Percentiles rank a stretch among this genome's conserved stretches.
Conservation (phyloP, 192 early-diverging fungal species). For the Entophlyctis luteolus region DNA sequence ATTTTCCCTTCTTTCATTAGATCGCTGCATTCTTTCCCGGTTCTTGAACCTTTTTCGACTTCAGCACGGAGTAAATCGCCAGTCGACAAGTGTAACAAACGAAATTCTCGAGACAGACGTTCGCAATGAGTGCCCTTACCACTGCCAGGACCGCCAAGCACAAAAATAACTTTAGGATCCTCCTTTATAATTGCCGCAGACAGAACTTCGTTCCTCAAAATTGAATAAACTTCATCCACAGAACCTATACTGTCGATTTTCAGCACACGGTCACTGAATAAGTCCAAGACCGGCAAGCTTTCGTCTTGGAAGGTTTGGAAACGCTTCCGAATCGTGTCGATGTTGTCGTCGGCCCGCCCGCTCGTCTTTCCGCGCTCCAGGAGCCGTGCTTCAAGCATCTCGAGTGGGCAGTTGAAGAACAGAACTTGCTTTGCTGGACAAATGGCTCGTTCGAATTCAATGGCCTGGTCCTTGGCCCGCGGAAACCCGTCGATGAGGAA, state of each 20-base stretch:
- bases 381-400: conserved; percentile 44
- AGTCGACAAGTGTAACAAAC: conserved; percentile 89
- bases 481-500: conserved; percentile 69
- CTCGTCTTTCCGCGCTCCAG: conserved; percentile 53
- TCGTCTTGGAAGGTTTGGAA: conserved; percentile 51
- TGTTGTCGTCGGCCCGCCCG: conserved; percentile 54
- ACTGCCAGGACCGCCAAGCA: conserved; percentile 40
- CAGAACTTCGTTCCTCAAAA: no score
- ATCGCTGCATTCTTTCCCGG: conserved; percentile 75
- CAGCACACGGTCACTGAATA: conserved; percentile 34
- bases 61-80: conserved; percentile 95
- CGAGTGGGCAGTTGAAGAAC: conserved; percentile 48
- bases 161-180: conserved; percentile 8
- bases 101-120: conserved; percentile 78
- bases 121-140: conserved; percentile 82
- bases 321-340: conserved; percentile 54
- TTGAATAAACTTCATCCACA: conserved; percentile 3
- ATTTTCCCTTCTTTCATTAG: conserved; percentile 93
- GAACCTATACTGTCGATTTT: conserved; percentile 21
- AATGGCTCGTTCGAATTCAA: conserved; percentile 47
- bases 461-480: conserved; percentile 52
- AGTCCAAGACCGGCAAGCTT: conserved; percentile 49
- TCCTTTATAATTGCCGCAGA: neutral
- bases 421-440: conserved; percentile 37
- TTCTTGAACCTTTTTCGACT: conserved; percentile 49